phyloP scores from a whole-genome alignment of 2,329 filamentous ascomycete species.

The Talaromyces sp. region DNA sequence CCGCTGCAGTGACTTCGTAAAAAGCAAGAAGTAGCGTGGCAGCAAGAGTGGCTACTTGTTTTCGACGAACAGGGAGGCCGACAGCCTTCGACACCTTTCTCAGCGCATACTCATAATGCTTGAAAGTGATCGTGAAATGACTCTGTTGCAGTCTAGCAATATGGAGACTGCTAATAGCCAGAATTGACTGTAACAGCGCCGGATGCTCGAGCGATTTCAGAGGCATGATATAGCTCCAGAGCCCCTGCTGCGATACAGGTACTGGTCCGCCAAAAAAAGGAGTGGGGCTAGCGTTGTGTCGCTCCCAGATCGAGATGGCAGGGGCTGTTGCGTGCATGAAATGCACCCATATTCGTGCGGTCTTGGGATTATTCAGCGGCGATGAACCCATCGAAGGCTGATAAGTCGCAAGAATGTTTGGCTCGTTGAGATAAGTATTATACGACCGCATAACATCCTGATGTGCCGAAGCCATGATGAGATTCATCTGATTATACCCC shows the following conservation, averaged over 20 bases:
- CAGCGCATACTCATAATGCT: conserved; percentile 86
- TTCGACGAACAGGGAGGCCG: conserved; percentile 62
- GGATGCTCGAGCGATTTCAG: conserved; percentile 78
- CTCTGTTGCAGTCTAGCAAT: conserved; percentile 75
- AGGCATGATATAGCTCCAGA: conserved; percentile 74
- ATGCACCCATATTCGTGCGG: conserved; percentile 80
- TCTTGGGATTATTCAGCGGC: conserved; percentile 75
- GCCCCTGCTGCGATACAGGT: conserved; percentile 55
- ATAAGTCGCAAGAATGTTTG: conserved; percentile 59
- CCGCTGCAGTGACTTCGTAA: conserved; percentile 91
- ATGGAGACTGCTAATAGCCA: conserved; percentile 81
- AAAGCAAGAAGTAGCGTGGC: conserved; percentile 82
- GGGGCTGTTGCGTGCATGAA: conserved; percentile 87
- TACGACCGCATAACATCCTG: conserved; percentile 48
- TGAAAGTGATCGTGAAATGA: conserved; percentile 74
- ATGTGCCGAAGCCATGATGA: conserved; percentile 45
- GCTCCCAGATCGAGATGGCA: conserved; percentile 80
- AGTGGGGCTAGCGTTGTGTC: conserved; percentile 70
- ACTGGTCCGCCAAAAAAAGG: conserved; percentile 62
- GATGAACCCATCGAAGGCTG: conserved; percentile 61
- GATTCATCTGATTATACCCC: conserved; percentile 38
- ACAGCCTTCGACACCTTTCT: conserved; percentile 74
- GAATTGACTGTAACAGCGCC: conserved; percentile 84
- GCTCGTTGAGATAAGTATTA: conserved; percentile 46
- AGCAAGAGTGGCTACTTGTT: conserved; percentile 77